These are phyloP conservation scores for Termitomyces sp. DNA, from an alignment of 768 basidiomycete species.

Conservation along the genomic window DNA sequence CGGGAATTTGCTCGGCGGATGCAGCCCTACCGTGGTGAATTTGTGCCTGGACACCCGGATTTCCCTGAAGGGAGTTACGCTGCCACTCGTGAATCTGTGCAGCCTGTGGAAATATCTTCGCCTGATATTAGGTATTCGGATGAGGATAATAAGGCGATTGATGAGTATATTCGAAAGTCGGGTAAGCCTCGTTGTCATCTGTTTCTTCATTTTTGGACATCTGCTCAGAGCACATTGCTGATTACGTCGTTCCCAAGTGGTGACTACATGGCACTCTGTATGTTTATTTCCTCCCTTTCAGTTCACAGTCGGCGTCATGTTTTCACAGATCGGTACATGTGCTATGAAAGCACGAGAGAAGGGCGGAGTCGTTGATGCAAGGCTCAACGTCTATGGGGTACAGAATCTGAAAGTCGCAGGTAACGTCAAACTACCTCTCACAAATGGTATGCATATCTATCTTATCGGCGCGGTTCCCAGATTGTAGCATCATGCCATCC, in stretches of 20 bases:
- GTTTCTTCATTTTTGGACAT: neutral
- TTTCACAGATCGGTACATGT: slow-evolving; percentile 54
- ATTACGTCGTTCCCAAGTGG: slow-evolving; percentile 19
- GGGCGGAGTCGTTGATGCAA: slow-evolving; percentile 57
- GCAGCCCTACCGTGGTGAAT: slow-evolving; percentile 36
- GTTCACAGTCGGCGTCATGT: neutral
- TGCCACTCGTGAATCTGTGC: slow-evolving; percentile 11
- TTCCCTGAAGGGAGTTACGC: slow-evolving; percentile 31
- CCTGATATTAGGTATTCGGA: slow-evolving; percentile 33
- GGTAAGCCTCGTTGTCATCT: slow-evolving; percentile 16
- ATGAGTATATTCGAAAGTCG: slow-evolving; percentile 27
- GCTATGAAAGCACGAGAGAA: slow-evolving; percentile 57
- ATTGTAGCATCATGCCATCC: slow-evolving; percentile 32
- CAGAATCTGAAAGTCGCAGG: slow-evolving; percentile 56
- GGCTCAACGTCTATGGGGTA: slow-evolving; percentile 60
- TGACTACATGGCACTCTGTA: slow-evolving; percentile 43
- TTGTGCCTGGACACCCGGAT: slow-evolving; percentile 26
- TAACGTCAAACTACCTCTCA: slow-evolving; percentile 8
- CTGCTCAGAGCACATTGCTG: neutral
- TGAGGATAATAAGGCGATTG: slow-evolving; percentile 38
- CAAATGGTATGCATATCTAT: neutral
- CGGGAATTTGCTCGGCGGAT: slow-evolving; percentile 55
- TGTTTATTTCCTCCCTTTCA: neutral
- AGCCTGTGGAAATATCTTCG: slow-evolving; percentile 27
- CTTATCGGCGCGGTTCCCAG: slow-evolving; percentile 12